Evolutionary conservation across 345 rosid genomes (phyloP), one percentile per base, ranked within the genome.

Genomic region (Odontarrhena argentea): DNA sequence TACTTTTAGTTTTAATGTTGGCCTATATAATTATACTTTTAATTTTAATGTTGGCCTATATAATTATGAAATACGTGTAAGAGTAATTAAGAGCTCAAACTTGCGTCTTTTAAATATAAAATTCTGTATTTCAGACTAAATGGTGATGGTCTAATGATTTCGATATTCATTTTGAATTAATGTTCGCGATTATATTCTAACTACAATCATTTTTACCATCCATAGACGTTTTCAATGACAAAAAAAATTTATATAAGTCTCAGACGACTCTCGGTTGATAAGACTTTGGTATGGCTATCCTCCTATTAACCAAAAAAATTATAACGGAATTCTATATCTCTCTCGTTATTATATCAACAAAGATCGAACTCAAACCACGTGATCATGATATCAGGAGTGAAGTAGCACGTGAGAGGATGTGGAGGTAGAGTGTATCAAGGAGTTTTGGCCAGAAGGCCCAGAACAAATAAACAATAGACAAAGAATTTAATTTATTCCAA

Each of bases 61-160:
- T 55, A 22, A 13, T 47, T 8, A 48, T 68, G 42, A 14, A 32
- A 49, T 2, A 38, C 52, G 25, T 41, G 47, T 35, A 55, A 41
- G 8, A 59, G 73, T 25, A 51, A 59, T 59, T 25, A 42, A 60
- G 26, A 4, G 8, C 51, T 50, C 35, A 40, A 40, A 49, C 15
- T 41, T 59, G 9, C 26, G 28, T 4, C 11, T 49, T 30, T 14
- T 38, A 30, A 38, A 30, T 38, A 68, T 26, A 5, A 40, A 28
- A 28, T 28, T 28, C 32, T 28, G 32, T 3, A 28, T 2, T 28
- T 28, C 32, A 4, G 5, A 28, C 5, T 4, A 28, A 28, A 4
- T 28, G 32, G 3, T 28, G 32, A 28, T 28, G 32, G 5, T 28
- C 32, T 28, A 28, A 4, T 28, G 5, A 2, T 28, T 28, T 3